phyloP scores from a whole-genome alignment of 2,329 filamentous ascomycete species.

The Boeremia exigua region DNA sequence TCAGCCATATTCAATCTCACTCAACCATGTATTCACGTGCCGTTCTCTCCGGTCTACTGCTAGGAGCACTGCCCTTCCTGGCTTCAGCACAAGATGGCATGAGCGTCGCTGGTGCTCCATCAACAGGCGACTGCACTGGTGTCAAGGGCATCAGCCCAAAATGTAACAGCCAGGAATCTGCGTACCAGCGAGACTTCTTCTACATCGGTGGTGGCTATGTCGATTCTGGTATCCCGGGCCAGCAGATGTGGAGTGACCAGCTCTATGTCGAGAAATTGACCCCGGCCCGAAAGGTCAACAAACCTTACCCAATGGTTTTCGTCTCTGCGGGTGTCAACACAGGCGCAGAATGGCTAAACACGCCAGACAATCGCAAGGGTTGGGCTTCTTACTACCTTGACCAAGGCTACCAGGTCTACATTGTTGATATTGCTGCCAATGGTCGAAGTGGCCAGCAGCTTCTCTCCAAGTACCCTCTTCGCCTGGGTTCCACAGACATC shows the following conservation, averaged over 20 bases:
- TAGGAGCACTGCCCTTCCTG: slow-evolving; percentile 5
- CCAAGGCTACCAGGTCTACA: slow-evolving; percentile 30
- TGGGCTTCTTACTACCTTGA: slow-evolving; percentile 30
- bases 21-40: slow-evolving; percentile 6
- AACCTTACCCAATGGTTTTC: slow-evolving; percentile 32
- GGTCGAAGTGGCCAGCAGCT: slow-evolving; percentile 17
- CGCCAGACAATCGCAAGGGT: slow-evolving; percentile 23
- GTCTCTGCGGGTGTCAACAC: slow-evolving; percentile 29
- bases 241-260: slow-evolving; percentile 26
- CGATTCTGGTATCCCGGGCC: slow-evolving; percentile 25
- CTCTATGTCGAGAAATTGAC: slow-evolving; percentile 33
- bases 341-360: slow-evolving; percentile 26
- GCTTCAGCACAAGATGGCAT: slow-evolving; percentile 5
- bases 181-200: slow-evolving; percentile 30
- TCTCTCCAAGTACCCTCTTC: slow-evolving; percentile 16
- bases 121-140: slow-evolving; percentile 20
- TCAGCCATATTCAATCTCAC: not conserved
- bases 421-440: slow-evolving; percentile 24
- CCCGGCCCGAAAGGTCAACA: slow-evolving; percentile 14
- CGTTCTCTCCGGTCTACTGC: slow-evolving; percentile 3
- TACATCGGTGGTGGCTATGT: slow-evolving; percentile 36
- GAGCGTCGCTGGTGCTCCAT: not conserved
- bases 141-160: slow-evolving; percentile 23
- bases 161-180: slow-evolving; percentile 30
- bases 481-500: slow-evolving; percentile 19